Evolutionary conservation across 352 stramenopile species (phyloP).

Genomic region (Globisporangium emineosum): DNA sequence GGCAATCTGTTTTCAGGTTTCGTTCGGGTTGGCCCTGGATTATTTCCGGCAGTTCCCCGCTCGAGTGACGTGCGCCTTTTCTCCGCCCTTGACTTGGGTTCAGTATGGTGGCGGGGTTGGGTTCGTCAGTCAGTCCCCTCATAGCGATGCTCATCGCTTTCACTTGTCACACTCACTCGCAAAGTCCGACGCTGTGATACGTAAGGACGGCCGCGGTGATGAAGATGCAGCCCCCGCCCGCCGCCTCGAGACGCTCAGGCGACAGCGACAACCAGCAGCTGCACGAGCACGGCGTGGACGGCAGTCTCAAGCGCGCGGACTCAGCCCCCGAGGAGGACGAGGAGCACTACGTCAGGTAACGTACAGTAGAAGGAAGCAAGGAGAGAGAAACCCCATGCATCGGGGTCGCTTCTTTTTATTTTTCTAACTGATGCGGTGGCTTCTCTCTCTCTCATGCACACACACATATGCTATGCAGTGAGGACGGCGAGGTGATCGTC

Average conservation of each 20-base stretch:
- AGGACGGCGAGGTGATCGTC: constrained; percentile 52
- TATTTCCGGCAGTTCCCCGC: constrained; percentile 1
- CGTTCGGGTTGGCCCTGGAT: neutral
- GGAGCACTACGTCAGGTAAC: constrained; percentile 66
- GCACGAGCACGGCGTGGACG: neutral
- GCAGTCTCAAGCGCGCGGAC: constrained; percentile 31
- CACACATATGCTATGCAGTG: constrained; percentile 22
- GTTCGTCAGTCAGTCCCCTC: constrained; percentile 6
- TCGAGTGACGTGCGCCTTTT: constrained; percentile 7
- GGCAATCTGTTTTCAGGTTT: constrained; percentile 1
- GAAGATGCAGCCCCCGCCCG: constrained; percentile 6
- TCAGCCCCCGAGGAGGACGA: constrained; percentile 43
- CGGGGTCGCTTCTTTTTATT: neutral
- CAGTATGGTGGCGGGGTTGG: neutral
- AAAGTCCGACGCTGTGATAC: too few relatives aligned
- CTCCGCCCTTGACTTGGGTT: constrained; percentile 5
- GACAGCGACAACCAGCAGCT: neutral
- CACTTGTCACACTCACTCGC: neutral
- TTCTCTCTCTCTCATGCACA: neutral
- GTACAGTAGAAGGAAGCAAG: neutral
- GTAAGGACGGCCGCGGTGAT: neutral
- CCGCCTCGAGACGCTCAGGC: neutral
- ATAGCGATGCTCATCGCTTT: too few relatives aligned
- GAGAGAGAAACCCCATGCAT: neutral
- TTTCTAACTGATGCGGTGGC: neutral